Conservation (phyloP, 257 asterid genomes). For the Penstemon davidsonii region DNA sequence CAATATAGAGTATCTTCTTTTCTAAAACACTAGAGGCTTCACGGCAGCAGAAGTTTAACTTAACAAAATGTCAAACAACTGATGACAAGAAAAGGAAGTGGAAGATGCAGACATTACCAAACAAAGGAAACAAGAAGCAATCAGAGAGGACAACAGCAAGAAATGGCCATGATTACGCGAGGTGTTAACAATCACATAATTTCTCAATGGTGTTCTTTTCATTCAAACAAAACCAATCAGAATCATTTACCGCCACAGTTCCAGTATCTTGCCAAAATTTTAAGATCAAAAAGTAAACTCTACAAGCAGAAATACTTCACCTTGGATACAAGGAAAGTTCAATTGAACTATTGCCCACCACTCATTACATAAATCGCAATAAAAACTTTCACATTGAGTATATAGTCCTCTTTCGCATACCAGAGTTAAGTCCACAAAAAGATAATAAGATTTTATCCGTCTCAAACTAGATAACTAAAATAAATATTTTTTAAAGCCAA, state of each 20-base stretch:
- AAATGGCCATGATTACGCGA: neutral
- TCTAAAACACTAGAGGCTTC: constrained; percentile 6
- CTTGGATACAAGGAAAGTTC: too few relatives aligned
- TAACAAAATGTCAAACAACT: too few relatives aligned
- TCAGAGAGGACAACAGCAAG: constrained; percentile 3
- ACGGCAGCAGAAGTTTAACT: too few relatives aligned
- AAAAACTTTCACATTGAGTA: too few relatives aligned
- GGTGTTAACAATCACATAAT: neutral
- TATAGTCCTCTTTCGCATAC: too few relatives aligned
- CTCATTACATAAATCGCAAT: too few relatives aligned
- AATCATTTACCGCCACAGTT: neutral
- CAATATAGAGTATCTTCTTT: neutral
- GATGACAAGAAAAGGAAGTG: too few relatives aligned
- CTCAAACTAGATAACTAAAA: too few relatives aligned
- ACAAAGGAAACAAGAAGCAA: constrained; percentile 2
- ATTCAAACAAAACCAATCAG: constrained; percentile 8
- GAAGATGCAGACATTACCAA: constrained; percentile 3
- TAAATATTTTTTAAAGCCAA: too few relatives aligned
- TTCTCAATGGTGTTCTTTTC: neutral
- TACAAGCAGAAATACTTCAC: neutral
- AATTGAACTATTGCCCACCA: too few relatives aligned
- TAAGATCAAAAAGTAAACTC: neutral
- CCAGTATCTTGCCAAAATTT: constrained; percentile 1
- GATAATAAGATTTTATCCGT: too few relatives aligned
- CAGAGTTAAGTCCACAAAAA: too few relatives aligned